These are phyloP conservation scores for Licmophora abbreviata DNA, from an alignment of 108 stramenopile genomes.

Conservation along the genomic window DNA sequence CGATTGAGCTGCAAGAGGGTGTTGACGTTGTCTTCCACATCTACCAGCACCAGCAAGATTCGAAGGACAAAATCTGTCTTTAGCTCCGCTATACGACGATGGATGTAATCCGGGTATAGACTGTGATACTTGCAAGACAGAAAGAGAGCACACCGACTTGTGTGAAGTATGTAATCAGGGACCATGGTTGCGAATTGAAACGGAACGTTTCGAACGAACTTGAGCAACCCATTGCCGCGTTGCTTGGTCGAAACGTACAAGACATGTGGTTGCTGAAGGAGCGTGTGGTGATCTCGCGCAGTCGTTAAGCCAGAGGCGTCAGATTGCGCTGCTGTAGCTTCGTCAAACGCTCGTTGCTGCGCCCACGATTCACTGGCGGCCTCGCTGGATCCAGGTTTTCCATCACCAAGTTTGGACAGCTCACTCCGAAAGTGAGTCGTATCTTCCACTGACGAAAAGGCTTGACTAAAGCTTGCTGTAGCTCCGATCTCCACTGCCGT, in stretches of 20 bases:
- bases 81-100: conserved; percentile 57
- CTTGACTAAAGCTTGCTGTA: conserved; percentile 40
- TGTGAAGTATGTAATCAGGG: conserved; percentile 66
- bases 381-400: conserved; percentile 3
- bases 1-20: conserved; percentile 51
- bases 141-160: conserved; percentile 63
- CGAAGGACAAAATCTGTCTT: conserved; percentile 63
- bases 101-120: conserved; percentile 63
- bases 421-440: conserved; percentile 25
- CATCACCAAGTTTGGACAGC: background rate
- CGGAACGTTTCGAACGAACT: conserved; percentile 71
- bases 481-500: too few relatives aligned
- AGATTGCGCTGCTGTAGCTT: conserved; percentile 8
- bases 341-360: conserved; percentile 34
- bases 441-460: conserved; percentile 45
- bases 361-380: conserved; percentile 9
- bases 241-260: conserved; percentile 68
- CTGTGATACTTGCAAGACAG: conserved; percentile 70
- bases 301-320: conserved; percentile 6
- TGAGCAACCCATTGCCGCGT: conserved; percentile 61
- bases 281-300: conserved; percentile 37
- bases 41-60: conserved; percentile 80
- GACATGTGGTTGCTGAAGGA: conserved; percentile 53
- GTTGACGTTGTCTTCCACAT: conserved; percentile 31
- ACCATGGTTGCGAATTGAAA: conserved; percentile 55